Evolutionary conservation across 1,284 basidiomycete species (phyloP).

Genomic region (Sanghuangporus sanghuang): DNA sequence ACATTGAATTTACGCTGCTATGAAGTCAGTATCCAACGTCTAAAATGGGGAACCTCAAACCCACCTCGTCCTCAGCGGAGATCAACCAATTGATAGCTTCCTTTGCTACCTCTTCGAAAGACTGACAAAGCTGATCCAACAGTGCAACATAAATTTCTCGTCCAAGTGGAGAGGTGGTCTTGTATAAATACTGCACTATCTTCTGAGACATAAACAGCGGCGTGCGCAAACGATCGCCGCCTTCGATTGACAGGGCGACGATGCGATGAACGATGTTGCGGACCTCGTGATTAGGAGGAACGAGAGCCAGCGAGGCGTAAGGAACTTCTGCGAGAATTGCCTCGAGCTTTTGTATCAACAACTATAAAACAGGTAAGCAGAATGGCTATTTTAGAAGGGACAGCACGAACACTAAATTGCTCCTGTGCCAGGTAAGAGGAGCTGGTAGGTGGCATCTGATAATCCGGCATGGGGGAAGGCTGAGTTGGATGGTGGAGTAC

Average conservation of each 20-base stretch:
- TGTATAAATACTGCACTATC: conserved; percentile 86
- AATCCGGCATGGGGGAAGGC: conserved; percentile 33
- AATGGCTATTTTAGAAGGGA: conserved; percentile 1
- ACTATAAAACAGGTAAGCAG: conserved; percentile 29
- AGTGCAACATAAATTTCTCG: conserved; percentile 89
- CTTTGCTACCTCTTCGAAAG: conserved; percentile 90
- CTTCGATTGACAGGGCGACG: conserved; percentile 72
- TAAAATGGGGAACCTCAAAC: conserved; percentile 23
- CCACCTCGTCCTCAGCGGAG: conserved; percentile 93
- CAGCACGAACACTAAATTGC: conserved; percentile 54
- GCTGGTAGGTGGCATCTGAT: conserved; percentile 32
- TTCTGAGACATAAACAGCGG: conserved; percentile 93
- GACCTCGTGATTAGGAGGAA: conserved; percentile 84
- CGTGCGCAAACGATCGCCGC: conserved; percentile 77
- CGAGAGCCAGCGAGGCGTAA: conserved; percentile 55
- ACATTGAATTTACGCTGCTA: conserved; percentile 91
- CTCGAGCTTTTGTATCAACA: conserved; percentile 76
- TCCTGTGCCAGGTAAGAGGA: conserved; percentile 62
- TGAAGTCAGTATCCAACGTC: conserved; percentile 17
- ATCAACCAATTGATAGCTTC: conserved; percentile 97
- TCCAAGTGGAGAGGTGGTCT: conserved; percentile 76
- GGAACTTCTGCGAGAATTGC: conserved; percentile 68
- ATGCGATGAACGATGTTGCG: conserved; percentile 81
- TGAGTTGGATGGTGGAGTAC: conserved; percentile 40
- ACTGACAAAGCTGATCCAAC: conserved; percentile 84